Evolutionary conservation across 2,329 filamentous ascomycete species (phyloP).

Genomic region (Fusarium temperatum): DNA sequence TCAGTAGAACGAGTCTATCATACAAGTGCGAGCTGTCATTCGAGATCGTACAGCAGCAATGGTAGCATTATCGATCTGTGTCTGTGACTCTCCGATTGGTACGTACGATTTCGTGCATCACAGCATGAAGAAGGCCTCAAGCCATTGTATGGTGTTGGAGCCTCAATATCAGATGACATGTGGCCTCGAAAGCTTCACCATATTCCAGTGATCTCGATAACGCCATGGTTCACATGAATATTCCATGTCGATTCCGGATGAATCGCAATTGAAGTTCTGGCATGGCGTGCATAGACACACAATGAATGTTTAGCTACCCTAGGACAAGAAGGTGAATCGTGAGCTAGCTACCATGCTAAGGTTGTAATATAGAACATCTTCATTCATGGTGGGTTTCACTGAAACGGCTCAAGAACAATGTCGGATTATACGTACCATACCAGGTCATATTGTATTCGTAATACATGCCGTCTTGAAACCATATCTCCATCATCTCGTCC

Average conservation of each 20-base stretch:
- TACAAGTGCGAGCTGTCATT: constrained; percentile 14
- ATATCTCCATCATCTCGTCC: constrained; percentile 1
- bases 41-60: constrained; percentile 17
- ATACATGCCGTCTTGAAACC: background rate
- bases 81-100: constrained; percentile 24
- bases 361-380: background rate
- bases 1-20: constrained; percentile 4
- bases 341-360: background rate
- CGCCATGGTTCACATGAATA: background rate
- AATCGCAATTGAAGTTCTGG: background rate
- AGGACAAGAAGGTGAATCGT: background rate
- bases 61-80: constrained; percentile 26
- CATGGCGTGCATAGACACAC: background rate
- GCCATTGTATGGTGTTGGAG: background rate
- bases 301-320: constrained; percentile 7
- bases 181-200: constrained; percentile 6
- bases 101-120: constrained; percentile 30
- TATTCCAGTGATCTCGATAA: background rate
- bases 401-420: background rate
- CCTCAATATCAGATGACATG: background rate
- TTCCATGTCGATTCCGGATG: background rate
- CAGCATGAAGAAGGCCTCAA: constrained; percentile 33
- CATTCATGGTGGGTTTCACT: background rate
- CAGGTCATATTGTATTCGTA: constrained; percentile 7
- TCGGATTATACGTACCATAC: background rate